phyloP scores from a whole-genome alignment of 257 asterid species.

The Echium plantagineum region DNA sequence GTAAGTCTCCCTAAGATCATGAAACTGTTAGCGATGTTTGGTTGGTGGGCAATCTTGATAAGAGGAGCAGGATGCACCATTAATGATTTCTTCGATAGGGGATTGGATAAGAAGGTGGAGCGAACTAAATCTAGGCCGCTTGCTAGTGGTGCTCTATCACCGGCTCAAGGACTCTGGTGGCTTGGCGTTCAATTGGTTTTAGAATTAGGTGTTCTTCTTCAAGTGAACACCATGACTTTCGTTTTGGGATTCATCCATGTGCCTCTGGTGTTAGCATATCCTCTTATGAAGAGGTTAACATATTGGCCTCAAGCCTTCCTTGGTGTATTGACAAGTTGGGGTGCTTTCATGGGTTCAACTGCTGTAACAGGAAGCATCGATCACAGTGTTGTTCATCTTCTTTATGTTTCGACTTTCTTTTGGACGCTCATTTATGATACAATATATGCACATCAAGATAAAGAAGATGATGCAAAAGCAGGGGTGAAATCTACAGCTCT shows the following conservation, averaged over 20 bases:
- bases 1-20: slow-evolving; percentile 54
- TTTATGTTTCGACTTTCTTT: background rate
- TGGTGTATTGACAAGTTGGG: background rate
- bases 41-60: slow-evolving; percentile 67
- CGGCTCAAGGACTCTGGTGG: background rate
- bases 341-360: slow-evolving; percentile 1
- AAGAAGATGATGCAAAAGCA: too few relatives aligned
- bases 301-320: slow-evolving; percentile 5
- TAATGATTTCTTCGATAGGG: slow-evolving; percentile 73
- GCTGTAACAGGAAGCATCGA: background rate
- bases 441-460: slow-evolving; percentile 3
- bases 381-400: background rate
- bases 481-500: too few relatives aligned
- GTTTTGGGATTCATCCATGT: background rate
- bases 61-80: slow-evolving; percentile 85
- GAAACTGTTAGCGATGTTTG: slow-evolving; percentile 67
- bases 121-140: background rate
- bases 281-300: slow-evolving; percentile 1
- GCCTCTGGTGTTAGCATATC: background rate
- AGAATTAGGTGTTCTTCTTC: background rate
- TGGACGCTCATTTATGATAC: slow-evolving; percentile 9
- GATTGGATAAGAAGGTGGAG: slow-evolving; percentile 64
- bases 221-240: background rate
- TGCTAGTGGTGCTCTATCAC: background rate
- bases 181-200: background rate